These are phyloP conservation scores for Collybia sordida DNA, from an alignment of 768 basidiomycete genomes.

Conservation along the genomic window DNA sequence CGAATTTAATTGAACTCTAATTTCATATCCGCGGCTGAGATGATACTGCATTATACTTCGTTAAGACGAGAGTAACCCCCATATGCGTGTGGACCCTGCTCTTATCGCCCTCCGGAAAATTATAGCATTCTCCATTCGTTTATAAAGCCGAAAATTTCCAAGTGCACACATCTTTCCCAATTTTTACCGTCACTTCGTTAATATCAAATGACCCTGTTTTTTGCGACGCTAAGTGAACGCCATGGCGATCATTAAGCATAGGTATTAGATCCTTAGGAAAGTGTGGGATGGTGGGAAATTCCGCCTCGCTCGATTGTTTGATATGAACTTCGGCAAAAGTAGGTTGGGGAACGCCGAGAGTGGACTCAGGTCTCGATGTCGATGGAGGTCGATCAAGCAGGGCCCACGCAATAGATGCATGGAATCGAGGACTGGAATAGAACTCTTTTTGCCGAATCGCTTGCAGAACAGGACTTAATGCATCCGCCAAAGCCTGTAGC, in stretches of 20 bases:
- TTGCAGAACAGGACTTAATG: conserved; percentile 57
- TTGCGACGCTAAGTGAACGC: conserved; percentile 37
- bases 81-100: too few relatives aligned
- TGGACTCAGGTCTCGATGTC: not conserved
- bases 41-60: not conserved
- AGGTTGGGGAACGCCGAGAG: not conserved
- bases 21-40: not conserved
- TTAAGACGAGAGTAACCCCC: too few relatives aligned
- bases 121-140: conserved; percentile 3
- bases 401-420: conserved; percentile 89
- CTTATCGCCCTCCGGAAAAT: not conserved
- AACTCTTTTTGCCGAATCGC: conserved; percentile 73
- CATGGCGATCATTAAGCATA: conserved; percentile 48
- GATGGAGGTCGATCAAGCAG: conserved; percentile 43
- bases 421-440: conserved; percentile 81
- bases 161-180: conserved; percentile 62
- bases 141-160: conserved; percentile 40
- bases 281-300: conserved; percentile 48
- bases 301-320: conserved; percentile 9
- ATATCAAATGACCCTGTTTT: conserved; percentile 52
- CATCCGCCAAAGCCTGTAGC: conserved; percentile 56
- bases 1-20: too few relatives aligned
- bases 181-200: conserved; percentile 57
- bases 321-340: conserved; percentile 4
- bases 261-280: conserved; percentile 51